Conservation (phyloP, 495 filamentous ascomycete genomes). For the Penicillium roqueforti region DNA sequence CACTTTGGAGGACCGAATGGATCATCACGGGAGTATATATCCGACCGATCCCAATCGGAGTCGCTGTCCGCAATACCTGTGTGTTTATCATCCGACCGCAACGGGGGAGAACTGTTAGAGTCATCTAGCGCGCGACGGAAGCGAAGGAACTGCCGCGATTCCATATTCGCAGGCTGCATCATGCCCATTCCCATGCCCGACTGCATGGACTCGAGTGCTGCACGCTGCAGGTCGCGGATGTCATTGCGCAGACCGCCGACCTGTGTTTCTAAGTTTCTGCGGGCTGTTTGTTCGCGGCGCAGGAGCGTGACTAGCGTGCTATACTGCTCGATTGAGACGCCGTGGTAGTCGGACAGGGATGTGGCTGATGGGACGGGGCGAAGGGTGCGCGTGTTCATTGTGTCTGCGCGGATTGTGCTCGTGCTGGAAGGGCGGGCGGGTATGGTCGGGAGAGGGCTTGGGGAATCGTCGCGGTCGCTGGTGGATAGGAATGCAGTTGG, state of each 20-base stretch:
- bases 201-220: constrained; percentile 34
- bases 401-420: constrained; percentile 37
- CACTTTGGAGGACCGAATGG: constrained; percentile 22
- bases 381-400: constrained; percentile 24
- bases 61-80: constrained; percentile 13
- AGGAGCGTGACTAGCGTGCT: constrained; percentile 52
- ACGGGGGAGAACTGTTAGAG: constrained; percentile 16
- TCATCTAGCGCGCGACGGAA: constrained; percentile 25
- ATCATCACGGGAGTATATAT: constrained; percentile 14
- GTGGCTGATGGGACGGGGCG: constrained; percentile 32
- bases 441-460: constrained; percentile 13
- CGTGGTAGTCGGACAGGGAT: constrained; percentile 30
- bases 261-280: constrained; percentile 50
- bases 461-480: constrained; percentile 24
- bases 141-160: constrained; percentile 36
- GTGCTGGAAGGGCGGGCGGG: constrained; percentile 35
- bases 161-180: constrained; percentile 37
- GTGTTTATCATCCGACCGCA: constrained; percentile 12
- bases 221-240: constrained; percentile 38
- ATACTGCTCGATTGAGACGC: constrained; percentile 55
- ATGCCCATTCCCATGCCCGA: constrained; percentile 21
- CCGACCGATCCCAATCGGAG: constrained; percentile 20
- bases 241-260: constrained; percentile 50
- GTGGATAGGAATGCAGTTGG: constrained; percentile 16
- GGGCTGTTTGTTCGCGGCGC: constrained; percentile 53